Evolutionary conservation across 768 basidiomycete species (phyloP).

Genomic region (Rhizopogon salebrosus): DNA sequence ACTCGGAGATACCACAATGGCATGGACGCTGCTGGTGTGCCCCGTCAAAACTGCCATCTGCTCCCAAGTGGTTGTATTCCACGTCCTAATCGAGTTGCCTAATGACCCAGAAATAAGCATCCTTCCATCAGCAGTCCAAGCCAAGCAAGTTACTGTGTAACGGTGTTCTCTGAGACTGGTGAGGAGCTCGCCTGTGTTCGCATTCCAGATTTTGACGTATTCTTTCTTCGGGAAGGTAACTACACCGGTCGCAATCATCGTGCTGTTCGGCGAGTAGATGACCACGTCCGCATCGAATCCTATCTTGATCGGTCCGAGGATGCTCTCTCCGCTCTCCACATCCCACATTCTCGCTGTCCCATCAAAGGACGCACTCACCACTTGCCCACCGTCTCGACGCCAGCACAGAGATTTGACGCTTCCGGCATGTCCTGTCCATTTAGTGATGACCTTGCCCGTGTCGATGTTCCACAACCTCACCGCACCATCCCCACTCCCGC

Average conservation of each 20-base stretch:
- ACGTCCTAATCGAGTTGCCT: too few relatives aligned
- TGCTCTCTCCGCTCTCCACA: too few relatives aligned
- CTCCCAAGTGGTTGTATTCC: too few relatives aligned
- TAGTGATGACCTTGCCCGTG: too few relatives aligned
- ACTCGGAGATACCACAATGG: slow-evolving; percentile 16
- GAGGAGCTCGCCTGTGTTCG: not conserved
- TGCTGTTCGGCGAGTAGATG: not conserved
- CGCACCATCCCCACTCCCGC: too few relatives aligned
- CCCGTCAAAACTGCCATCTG: not conserved
- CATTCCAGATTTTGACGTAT: not conserved
- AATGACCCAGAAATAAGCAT: not conserved
- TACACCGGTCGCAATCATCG: not conserved
- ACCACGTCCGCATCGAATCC: not conserved
- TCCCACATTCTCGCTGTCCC: too few relatives aligned
- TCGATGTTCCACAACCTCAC: too few relatives aligned
- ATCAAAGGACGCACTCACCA: too few relatives aligned
- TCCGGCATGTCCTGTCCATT: too few relatives aligned
- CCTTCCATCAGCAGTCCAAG: not conserved
- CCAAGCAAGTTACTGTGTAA: not conserved
- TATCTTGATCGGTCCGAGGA: too few relatives aligned
- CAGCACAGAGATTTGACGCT: too few relatives aligned
- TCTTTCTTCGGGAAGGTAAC: not conserved
- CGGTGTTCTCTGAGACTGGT: not conserved
- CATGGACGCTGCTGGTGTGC: slow-evolving; percentile 8
- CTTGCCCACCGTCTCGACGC: too few relatives aligned